Base-by-base conservation (phyloP, 768 basidiomycete genomes). In the Hygrophorus russula region DNA sequence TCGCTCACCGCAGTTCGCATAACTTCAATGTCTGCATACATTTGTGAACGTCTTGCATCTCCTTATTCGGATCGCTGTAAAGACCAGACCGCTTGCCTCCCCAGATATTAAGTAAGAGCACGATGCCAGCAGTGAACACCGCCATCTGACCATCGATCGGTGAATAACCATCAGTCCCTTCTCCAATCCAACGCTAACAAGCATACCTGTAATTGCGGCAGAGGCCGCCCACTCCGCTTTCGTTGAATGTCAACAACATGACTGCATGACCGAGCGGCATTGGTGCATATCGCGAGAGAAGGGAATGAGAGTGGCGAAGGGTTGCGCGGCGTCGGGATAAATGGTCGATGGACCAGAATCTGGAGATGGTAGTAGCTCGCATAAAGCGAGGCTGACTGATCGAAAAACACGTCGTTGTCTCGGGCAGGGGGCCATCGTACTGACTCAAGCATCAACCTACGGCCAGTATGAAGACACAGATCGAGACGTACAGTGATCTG, bases 221-320 rank as follows among this genome's bases (percentile, higher is more conserved):
- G 39, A 2, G 65, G 65, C 29, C 51, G 42, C 2, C 44, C 39
- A n/a, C 51, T 58, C 5, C 72, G 62, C 39, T 55, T 62, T 39
- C 68, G 60, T 41, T 74, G 69, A 2, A 74, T 62, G 50, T 89
- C 83, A 30, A 85, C 62, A 15, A 96, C 71, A 51, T 88, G 88
- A n/a, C 74, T 78, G 44, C 79, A 84, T 1, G 84, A 84, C 14
- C 90, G 68, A 0, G 90, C 86, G 0, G 91, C 80, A 46, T 90
- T 74, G 9, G 84, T 75, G 58, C 81, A 87, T 42, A 83, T 86
- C 0, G 82, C 79, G 15, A 84, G 66, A 0, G 80, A 84, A 8
- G 81, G 82, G 54, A 79, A 76, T 2, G 71, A 65, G 3, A 74
- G 48, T 1, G 57, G 54, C 1, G 71, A 67, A 0, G 69, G 69